These are phyloP conservation scores for Stropharia rugosoannulata DNA, from an alignment of 768 basidiomycete species.

Conservation along the genomic window DNA sequence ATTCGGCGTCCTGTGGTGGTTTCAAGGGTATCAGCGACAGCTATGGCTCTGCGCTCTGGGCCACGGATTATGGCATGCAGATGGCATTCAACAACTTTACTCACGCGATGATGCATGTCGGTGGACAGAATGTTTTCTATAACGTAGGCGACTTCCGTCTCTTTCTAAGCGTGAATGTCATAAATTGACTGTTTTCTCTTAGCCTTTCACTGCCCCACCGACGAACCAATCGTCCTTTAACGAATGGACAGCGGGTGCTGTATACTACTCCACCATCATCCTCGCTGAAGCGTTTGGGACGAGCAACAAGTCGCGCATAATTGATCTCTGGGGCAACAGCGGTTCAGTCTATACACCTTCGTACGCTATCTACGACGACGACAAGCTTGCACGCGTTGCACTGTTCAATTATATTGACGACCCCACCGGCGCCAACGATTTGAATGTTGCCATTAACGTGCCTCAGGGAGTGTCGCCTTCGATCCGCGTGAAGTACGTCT, in stretches of 20 bases:
- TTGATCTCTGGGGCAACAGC: conserved; percentile 59
- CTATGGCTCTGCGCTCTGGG: conserved; percentile 68
- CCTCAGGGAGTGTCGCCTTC: conserved; percentile 42
- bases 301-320: conserved; percentile 59
- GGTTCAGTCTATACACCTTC: conserved; percentile 59
- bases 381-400: conserved; percentile 56
- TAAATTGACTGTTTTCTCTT: conserved; percentile 28
- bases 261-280: conserved; percentile 73
- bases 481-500: conserved; percentile 51
- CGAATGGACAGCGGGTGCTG: conserved; percentile 72
- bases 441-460: conserved; percentile 46
- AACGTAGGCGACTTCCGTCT: conserved; percentile 43
- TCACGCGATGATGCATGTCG: conserved; percentile 55
- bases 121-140: conserved; percentile 68
- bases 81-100: conserved; percentile 61
- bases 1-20: conserved; percentile 69
- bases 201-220: conserved; percentile 56
- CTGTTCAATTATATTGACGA: conserved; percentile 77
- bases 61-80: conserved; percentile 60
- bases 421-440: conserved; percentile 47
- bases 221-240: conserved; percentile 55
- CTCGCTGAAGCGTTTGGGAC: conserved; percentile 72
- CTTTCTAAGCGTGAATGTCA: background rate
- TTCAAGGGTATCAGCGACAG: conserved; percentile 62
- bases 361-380: conserved; percentile 77